A percentile compares a stretch with the other conserved stretches of the same genome.
These are phyloP conservation scores for Ophiocordyceps unilateralis DNA, from an alignment of 2,329 filamentous ascomycete species.

Conservation along the genomic window DNA sequence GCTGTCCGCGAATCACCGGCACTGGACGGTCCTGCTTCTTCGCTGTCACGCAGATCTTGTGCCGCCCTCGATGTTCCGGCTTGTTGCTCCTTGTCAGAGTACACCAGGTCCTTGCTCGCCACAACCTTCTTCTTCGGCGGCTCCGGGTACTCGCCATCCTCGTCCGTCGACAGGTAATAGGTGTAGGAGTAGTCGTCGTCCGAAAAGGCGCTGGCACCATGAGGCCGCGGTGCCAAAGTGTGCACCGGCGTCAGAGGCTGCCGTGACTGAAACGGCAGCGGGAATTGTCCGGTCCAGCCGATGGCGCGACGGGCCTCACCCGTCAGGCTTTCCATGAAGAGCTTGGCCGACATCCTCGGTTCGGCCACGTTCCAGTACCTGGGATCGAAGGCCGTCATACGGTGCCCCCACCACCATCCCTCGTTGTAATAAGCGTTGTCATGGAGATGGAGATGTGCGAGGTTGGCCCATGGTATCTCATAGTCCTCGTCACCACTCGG, in stretches of 20 bases:
- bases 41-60: no score
- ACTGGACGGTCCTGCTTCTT: neutral
- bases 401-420: neutral
- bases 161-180: neutral
- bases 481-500: neutral
- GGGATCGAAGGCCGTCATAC: neutral
- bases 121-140: neutral
- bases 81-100: no score
- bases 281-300: neutral
- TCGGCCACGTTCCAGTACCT: neutral
- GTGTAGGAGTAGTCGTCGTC: neutral
- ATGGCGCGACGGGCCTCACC: neutral
- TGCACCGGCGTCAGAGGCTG: neutral
- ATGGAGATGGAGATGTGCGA: neutral
- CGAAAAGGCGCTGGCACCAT: neutral
- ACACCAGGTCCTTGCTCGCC: no score
- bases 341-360: neutral
- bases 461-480: neutral
- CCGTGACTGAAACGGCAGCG: neutral
- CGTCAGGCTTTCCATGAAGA: neutral
- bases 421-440: neutral
- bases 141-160: neutral
- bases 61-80: no score
- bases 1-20: no score
- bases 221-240: no score